Evolutionary conservation across 2,329 filamentous ascomycete genomes (phyloP), one percentile per base, ranked within the genome.

Genomic region (Gnomoniopsis sp.): DNA sequence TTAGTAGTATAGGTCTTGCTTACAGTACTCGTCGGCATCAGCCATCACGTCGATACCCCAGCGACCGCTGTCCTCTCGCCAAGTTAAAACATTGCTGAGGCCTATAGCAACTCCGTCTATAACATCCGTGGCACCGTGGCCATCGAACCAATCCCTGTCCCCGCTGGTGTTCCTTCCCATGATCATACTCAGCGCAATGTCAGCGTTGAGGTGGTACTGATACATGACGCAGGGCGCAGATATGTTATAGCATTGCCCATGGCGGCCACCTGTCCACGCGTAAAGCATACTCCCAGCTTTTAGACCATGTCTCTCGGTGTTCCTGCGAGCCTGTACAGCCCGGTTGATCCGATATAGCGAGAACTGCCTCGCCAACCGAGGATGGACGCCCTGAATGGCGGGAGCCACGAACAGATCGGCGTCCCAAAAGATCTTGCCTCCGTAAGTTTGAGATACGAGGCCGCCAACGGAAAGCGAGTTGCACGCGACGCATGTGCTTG

Each of bases 131-230:
- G 55, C 48, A 12, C 62, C 62, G 34, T 58, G 21, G n/a, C 47
- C 41, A 15, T 57, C 36, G 38, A 61, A 64, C 60, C 62, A 64
- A 15, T 33, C 1, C 23, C 55, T 65, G 49, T 69, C 64, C 3
- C 67, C 67, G 49, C 63, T 67, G 0, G 64, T 61, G 23, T 67
- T 65, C 60, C 65, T 62, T 17, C 65, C 64, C 57, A 67, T 69
- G 53, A 65, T 51, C 44, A 69, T 52, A 17, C 65, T 63, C 22
- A 88, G 72, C 0, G 82, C 86, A 64, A 89, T 88, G 60, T 89
- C 87, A 3, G 86, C 86, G 64, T 89, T 89, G 48, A 89, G 65
- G 65, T 89, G 87, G 63, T 89, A 90, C 66, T 90, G 79, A 65
- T 89, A 89, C 68, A 89, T 86, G 67, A 85, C 87, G 70, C 87